phyloP scores from a whole-genome alignment of 495 filamentous ascomycete genomes.

The Opeltia flavorubescens region DNA sequence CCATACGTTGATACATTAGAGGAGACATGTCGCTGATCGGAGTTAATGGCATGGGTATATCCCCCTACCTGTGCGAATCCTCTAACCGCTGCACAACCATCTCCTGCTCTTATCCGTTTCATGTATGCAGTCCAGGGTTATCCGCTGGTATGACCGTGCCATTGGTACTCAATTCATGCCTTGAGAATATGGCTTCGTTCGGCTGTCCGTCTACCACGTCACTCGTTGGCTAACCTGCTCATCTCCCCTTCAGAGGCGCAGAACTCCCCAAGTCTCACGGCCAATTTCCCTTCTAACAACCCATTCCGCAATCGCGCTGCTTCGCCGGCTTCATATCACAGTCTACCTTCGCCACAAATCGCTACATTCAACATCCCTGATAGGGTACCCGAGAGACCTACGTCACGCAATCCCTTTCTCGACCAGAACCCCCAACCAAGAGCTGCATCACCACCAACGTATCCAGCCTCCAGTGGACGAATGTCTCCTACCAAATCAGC shows the following conservation, averaged over 20 bases:
- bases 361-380: conserved; percentile 25
- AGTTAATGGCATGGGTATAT: background rate
- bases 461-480: conserved; percentile 31
- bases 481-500: conserved; percentile 32
- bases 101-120: background rate
- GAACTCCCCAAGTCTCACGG: conserved; percentile 8
- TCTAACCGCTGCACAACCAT: background rate
- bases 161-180: too few relatives aligned
- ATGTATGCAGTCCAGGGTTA: background rate
- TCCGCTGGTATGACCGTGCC: background rate
- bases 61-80: background rate
- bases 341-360: conserved; percentile 30
- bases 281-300: conserved; percentile 71
- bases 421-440: conserved; percentile 43
- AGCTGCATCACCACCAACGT: conserved; percentile 35
- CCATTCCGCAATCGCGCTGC: conserved; percentile 87
- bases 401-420: conserved; percentile 86
- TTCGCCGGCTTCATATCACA: conserved; percentile 40
- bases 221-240: conserved; percentile 4
- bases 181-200: background rate
- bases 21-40: background rate
- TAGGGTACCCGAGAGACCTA: conserved; percentile 50
- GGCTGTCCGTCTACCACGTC: conserved; percentile 1
- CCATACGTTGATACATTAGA: too few relatives aligned
- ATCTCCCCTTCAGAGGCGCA: conserved; percentile 4